Evolutionary conservation across 2,329 filamentous ascomycete species (phyloP).

Genomic region (Albophoma yamanashiensis): DNA sequence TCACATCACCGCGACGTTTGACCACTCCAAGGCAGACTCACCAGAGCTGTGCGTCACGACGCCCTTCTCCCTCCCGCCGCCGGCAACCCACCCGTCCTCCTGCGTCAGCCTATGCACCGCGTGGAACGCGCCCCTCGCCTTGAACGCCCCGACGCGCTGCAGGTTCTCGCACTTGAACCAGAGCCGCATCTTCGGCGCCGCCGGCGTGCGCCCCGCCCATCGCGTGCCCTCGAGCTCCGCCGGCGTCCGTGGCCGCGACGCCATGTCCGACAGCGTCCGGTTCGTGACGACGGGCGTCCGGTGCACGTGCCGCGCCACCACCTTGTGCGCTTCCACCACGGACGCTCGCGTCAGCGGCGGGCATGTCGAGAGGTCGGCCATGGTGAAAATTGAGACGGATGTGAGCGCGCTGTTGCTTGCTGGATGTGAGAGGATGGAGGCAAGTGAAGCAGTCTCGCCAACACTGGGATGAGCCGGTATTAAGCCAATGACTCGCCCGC

Average conservation of each 20-base stretch:
- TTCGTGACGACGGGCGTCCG: conserved; percentile 75
- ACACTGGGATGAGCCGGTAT: neutral
- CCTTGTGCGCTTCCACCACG: conserved; percentile 58
- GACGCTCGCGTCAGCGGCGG: conserved; percentile 62
- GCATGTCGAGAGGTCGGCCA: conserved; percentile 24
- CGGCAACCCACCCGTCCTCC: conserved; percentile 50
- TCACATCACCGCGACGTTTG: neutral
- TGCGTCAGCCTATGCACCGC: conserved; percentile 60
- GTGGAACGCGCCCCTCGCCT: conserved; percentile 83
- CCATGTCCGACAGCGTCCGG: conserved; percentile 60
- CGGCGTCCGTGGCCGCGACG: conserved; percentile 55
- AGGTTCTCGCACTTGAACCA: conserved; percentile 97
- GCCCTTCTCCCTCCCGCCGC: conserved; percentile 49
- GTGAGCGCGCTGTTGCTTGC: neutral
- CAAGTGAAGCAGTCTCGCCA: neutral
- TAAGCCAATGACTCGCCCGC: neutral
- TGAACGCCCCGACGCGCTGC: conserved; percentile 87
- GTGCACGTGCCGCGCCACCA: conserved; percentile 70
- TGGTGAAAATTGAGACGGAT: neutral
- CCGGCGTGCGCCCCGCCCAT: conserved; percentile 44
- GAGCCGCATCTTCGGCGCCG: conserved; percentile 56
- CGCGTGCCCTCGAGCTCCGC: conserved; percentile 43
- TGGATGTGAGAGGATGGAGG: neutral
- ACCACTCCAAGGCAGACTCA: conserved; percentile 22
- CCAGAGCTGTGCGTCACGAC: conserved; percentile 88